Conservation (phyloP, 805 yeast genomes). For the Candida insectorum region DNA sequence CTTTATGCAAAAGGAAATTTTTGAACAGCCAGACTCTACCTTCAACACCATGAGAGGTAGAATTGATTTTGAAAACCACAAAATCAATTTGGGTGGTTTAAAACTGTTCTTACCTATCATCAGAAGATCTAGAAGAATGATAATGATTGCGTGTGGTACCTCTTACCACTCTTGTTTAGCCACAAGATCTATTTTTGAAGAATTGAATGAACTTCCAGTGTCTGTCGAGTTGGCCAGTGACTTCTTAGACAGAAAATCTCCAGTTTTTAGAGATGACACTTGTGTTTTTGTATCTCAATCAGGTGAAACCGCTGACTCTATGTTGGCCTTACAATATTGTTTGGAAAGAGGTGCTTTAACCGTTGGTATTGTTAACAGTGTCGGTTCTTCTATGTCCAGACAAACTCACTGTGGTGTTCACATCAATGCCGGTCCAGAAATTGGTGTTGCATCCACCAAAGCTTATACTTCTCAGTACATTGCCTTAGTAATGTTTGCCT, state of each 20-base stretch:
- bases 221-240: slow-evolving; percentile 92
- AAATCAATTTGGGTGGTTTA: slow-evolving; percentile 86
- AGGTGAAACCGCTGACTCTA: slow-evolving; percentile 98
- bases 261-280: slow-evolving; percentile 98
- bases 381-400: slow-evolving; percentile 95
- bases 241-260: slow-evolving; percentile 89
- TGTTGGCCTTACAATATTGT: slow-evolving; percentile 93
- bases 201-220: slow-evolving; percentile 91
- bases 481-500: slow-evolving; percentile 94
- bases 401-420: slow-evolving; percentile 99
- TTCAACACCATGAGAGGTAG: slow-evolving; percentile 99
- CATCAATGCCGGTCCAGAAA: slow-evolving; percentile 98
- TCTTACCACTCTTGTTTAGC: slow-evolving; percentile 98
- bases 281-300: slow-evolving; percentile 97
- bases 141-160: slow-evolving; percentile 99
- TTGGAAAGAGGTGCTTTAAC: slow-evolving; percentile 96
- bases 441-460: slow-evolving; percentile 98
- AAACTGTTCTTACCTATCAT: slow-evolving; percentile 80
- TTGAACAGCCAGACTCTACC: slow-evolving; percentile 97
- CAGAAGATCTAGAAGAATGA: slow-evolving; percentile 90
- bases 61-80: slow-evolving; percentile 79
- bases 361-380: slow-evolving; percentile 95
- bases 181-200: slow-evolving; percentile 94
- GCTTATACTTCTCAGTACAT: slow-evolving; percentile 98
- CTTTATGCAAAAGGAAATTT: slow-evolving; percentile 98